A percentile compares a stretch with the other conserved stretches of the same genome.
phyloP scores from a whole-genome alignment of 2,329 filamentous ascomycete species.

The Ceratocystis eucalypticola region DNA sequence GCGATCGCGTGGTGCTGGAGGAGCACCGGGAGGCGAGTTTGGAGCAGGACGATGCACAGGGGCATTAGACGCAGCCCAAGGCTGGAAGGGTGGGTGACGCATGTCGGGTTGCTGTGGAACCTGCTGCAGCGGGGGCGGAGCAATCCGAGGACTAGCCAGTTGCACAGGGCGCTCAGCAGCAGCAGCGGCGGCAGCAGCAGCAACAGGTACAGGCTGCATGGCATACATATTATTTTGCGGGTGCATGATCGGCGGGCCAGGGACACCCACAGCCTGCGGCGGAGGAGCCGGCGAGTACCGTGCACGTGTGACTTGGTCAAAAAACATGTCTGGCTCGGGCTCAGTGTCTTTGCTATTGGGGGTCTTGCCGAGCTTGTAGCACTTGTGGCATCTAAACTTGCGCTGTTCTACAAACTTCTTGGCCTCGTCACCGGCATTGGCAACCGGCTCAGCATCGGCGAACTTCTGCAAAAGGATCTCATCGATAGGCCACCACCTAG shows the following conservation, averaged over 20 bases:
- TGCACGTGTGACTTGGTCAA: constrained; percentile 6
- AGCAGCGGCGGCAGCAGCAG: too few species aligned
- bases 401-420: constrained; percentile 46
- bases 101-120: constrained; percentile 6
- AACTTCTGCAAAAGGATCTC: constrained; percentile 38
- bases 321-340: constrained; percentile 23
- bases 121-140: constrained; percentile 8
- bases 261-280: background rate
- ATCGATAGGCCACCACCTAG: constrained; percentile 56
- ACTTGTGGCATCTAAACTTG: constrained; percentile 64
- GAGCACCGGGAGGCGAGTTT: constrained; percentile 6
- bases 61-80: constrained; percentile 8
- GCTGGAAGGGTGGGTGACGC: constrained; percentile 9
- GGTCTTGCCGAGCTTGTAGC: constrained; percentile 42
- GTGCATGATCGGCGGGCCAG: constrained; percentile 13
- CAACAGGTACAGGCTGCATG: background rate
- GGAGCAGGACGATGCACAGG: constrained; percentile 15
- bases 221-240: background rate
- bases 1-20: constrained; percentile 5
- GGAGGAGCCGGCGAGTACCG: constrained; percentile 2
- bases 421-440: constrained; percentile 38
- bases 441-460: constrained; percentile 35
- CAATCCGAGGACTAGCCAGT: constrained; percentile 19
- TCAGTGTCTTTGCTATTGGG: constrained; percentile 22
- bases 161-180: constrained; percentile 21